phyloP scores from a whole-genome alignment of 2,329 filamentous ascomycete species.

The Paraconiothyrium sp. region DNA sequence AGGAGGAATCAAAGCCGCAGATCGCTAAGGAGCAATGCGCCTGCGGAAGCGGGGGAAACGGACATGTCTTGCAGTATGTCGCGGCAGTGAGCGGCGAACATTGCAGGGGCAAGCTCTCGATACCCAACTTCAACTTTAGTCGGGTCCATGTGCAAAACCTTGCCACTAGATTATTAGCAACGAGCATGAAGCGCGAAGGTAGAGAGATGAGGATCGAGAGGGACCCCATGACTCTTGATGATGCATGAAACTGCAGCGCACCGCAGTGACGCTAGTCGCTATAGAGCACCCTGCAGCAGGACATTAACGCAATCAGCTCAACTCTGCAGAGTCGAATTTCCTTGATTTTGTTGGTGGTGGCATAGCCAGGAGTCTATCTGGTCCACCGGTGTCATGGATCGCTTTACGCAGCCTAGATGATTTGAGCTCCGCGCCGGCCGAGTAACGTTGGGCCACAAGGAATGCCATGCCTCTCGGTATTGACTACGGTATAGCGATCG shows the following conservation, averaged over 20 bases:
- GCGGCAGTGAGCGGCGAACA: background rate
- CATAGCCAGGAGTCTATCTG: conserved; percentile 1
- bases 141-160: conserved; percentile 1
- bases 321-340: background rate
- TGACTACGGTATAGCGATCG: background rate
- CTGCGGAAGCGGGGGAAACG: conserved; percentile 2
- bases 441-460: background rate
- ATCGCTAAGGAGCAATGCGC: conserved; percentile 2
- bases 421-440: background rate
- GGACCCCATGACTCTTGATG: conserved; percentile 4
- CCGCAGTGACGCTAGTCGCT: conserved; percentile 12
- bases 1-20: background rate
- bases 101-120: conserved; percentile 3
- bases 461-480: background rate
- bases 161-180: background rate
- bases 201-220: conserved; percentile 1
- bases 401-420: background rate
- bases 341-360: conserved; percentile 4
- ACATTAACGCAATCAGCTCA: background rate
- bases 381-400: conserved; percentile 4
- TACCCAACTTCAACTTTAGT: background rate
- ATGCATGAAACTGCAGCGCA: conserved; percentile 6
- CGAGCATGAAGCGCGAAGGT: background rate
- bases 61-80: background rate
- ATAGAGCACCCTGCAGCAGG: conserved; percentile 1